These are phyloP conservation scores for Puccinia brachypodii DNA, from an alignment of 1,284 basidiomycete species.

Conservation along the genomic window DNA sequence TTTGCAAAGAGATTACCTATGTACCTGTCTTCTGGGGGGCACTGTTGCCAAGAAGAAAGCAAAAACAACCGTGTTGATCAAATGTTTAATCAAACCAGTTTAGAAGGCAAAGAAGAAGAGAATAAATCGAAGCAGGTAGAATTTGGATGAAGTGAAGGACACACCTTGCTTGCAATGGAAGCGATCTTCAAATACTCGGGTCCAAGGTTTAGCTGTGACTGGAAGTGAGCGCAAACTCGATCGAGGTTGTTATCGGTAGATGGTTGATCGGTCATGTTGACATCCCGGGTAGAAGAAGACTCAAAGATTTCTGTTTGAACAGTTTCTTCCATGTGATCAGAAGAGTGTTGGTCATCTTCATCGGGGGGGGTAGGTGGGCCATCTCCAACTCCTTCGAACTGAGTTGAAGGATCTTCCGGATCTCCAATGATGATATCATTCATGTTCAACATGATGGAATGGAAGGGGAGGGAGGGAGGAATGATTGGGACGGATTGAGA, in stretches of 20 bases:
- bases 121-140: background rate
- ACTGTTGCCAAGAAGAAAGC: no score
- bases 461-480: background rate
- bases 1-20: background rate
- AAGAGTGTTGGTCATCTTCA: no score
- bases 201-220: background rate
- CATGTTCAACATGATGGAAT: background rate
- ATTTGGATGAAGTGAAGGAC: background rate
- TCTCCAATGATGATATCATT: background rate
- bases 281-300: no score
- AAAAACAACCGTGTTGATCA: no score
- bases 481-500: background rate
- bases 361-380: no score
- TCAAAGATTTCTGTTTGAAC: no score
- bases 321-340: no score
- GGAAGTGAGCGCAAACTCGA: background rate
- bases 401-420: background rate
- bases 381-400: background rate
- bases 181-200: background rate
- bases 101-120: background rate
- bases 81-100: no score
- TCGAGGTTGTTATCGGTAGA: background rate
- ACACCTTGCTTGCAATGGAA: background rate
- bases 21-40: background rate
- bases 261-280: background rate